phyloP scores from a whole-genome alignment of 148 eudicot species.

The Fagopyrum esculentum region DNA sequence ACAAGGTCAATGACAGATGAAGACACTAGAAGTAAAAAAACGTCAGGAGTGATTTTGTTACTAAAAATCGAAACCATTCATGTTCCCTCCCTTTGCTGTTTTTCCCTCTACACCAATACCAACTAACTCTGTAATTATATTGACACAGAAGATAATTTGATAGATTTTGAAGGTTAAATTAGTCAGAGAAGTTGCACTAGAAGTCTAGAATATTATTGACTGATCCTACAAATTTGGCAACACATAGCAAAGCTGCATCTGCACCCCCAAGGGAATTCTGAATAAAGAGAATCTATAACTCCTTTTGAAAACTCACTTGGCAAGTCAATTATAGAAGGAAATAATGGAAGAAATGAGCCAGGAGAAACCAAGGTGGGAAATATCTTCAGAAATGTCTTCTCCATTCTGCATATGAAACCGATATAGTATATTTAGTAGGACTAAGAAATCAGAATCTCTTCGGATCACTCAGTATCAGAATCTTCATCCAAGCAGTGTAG shows the following conservation, averaged over 20 bases:
- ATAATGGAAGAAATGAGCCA: constrained; percentile 84
- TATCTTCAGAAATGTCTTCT: constrained; percentile 52
- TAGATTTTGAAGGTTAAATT: not conserved
- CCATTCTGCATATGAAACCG: constrained; percentile 47
- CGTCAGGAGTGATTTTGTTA: not conserved
- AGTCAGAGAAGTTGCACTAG: not conserved
- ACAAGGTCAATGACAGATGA: constrained; percentile 6
- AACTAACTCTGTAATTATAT: not conserved
- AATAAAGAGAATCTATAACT: not conserved
- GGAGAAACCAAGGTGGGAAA: constrained; percentile 74
- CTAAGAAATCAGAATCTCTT: not conserved
- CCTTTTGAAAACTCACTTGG: constrained; percentile 50
- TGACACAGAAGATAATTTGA: not conserved
- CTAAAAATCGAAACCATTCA: not conserved
- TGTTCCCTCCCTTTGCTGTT: not conserved
- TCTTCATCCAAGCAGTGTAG: not conserved
- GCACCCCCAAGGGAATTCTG: constrained; percentile 6
- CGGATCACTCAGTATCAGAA: not conserved
- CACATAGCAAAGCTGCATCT: not conserved
- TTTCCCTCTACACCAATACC: not conserved
- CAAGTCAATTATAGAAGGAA: constrained; percentile 74
- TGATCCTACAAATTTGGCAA: not conserved
- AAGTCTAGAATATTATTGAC: not conserved
- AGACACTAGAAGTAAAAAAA: not conserved
- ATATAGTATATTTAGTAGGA: not conserved